Evolutionary conservation across 179 eudicot species (phyloP), one percentile per base, ranked within the genome.

Genomic region (Heliamphora pulchella): DNA sequence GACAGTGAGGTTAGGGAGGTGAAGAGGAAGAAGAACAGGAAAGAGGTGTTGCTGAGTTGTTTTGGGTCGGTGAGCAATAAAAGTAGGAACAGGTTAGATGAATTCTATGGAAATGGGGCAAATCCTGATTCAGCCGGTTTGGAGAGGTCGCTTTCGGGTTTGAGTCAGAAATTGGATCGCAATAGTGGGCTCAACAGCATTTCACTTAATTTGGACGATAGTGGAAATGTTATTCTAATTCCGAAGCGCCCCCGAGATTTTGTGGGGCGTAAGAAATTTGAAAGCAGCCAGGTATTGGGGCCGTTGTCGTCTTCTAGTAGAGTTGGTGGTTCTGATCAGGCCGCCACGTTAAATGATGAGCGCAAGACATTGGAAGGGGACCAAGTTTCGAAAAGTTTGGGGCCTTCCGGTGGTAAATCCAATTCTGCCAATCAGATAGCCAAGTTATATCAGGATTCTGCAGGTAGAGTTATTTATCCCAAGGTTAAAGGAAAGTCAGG

Each of bases 211-310:
- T 82, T 85, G 77, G 80, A 78, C 51, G 83, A 57, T 47, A 31
- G 31, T 31, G 82, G 81, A 54, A 76, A 74, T 80, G 81, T 53
- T 78, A 46, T 87, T 48, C 39, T 55, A 62, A 74, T 89, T 64
- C 90, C 91, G 0, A 89, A 81, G 80, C 86, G 88, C 2, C 87
- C 84, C 3, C 84, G 91, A 3, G 90, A 85, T 43, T 81, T 79
- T 46, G 82, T 81, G 50, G 83, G 86, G 31, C 75, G 87, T 70
- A 89, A 77, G 81, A 82, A 79, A 81, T 74, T 46, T 22, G 83
- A 77, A 62, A 80, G 67, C 31, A 78, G 14, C 74, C 76, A 51
- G 69, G 81, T 76, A 62, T 71, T 54, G 1, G 75, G 82, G 80
- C 74, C 67, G 1, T 43, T 39, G 13, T 77, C 55, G 46, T 54